Evolutionary conservation across 345 rosid genomes (phyloP).

Genomic region (Noccaea bulbosa): DNA sequence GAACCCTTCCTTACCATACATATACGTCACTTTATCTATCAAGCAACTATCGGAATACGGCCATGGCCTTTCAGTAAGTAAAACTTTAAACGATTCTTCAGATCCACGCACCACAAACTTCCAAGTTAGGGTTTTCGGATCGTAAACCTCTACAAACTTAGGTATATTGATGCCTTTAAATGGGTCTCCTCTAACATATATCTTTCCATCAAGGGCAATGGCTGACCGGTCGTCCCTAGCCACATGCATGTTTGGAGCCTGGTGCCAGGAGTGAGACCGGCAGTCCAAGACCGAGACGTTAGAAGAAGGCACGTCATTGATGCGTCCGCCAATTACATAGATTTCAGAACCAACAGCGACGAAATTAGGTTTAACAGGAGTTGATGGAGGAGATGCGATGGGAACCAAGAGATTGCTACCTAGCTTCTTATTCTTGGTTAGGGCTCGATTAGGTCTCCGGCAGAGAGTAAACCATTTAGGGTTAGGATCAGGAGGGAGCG

Average conservation of each 20-base stretch:
- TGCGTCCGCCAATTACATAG: background rate
- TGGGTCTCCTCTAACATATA: background rate
- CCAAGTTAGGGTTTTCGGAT: constrained; percentile 4
- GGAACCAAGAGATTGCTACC: background rate
- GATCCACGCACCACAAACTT: background rate
- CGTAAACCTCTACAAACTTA: background rate
- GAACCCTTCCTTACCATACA: background rate
- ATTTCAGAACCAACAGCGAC: background rate
- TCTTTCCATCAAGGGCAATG: background rate
- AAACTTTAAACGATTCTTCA: background rate
- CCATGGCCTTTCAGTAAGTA: too few relatives aligned
- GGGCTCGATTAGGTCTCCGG: background rate
- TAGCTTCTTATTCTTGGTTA: background rate
- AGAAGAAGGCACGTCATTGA: background rate
- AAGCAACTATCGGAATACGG: background rate
- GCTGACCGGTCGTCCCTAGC: background rate
- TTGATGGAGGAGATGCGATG: background rate
- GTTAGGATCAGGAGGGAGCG: background rate
- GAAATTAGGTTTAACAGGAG: background rate
- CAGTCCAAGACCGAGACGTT: background rate
- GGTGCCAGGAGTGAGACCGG: background rate
- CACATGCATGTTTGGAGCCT: background rate
- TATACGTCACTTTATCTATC: background rate
- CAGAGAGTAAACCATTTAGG: background rate
- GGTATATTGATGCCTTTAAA: too few relatives aligned